Conservation (phyloP, 495 filamentous ascomycete species). For the Penicillium ochrochloron region DNA sequence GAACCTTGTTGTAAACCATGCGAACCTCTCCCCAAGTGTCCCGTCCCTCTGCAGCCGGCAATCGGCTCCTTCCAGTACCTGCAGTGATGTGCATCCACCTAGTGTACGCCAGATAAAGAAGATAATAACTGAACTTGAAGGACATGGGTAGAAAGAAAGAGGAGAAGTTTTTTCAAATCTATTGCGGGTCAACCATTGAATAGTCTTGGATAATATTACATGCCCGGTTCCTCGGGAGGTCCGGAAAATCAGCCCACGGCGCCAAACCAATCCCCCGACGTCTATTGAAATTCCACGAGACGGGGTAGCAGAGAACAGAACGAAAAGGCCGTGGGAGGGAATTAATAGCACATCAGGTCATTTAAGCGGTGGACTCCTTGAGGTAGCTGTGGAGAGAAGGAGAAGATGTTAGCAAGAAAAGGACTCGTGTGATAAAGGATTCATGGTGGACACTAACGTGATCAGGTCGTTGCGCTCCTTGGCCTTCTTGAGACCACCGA, state of each 20-base stretch:
- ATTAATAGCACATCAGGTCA: slow-evolving; percentile 32
- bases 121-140: too few species aligned
- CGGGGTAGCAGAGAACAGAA: slow-evolving; percentile 33
- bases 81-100: slow-evolving; percentile 21
- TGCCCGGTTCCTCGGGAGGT: slow-evolving; percentile 36
- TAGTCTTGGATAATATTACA: slow-evolving; percentile 49
- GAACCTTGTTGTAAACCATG: background rate
- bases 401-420: background rate
- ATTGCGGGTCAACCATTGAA: slow-evolving; percentile 37
- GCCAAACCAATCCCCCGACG: slow-evolving; percentile 31
- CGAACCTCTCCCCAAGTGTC: background rate
- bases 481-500: slow-evolving; percentile 98
- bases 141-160: too few species aligned
- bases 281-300: slow-evolving; percentile 29
- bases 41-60: background rate
- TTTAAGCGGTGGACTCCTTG: slow-evolving; percentile 67
- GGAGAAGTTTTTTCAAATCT: slow-evolving; percentile 32
- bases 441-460: slow-evolving; percentile 66
- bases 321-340: slow-evolving; percentile 23
- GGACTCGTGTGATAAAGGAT: background rate
- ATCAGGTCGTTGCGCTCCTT: slow-evolving; percentile 99
- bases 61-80: slow-evolving; percentile 15
- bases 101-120: background rate
- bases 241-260: slow-evolving; percentile 36
- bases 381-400: slow-evolving; percentile 57